These are phyloP conservation scores for Bimuria novae-zelandiae DNA, from an alignment of 2,329 filamentous ascomycete species.

Conservation along the genomic window DNA sequence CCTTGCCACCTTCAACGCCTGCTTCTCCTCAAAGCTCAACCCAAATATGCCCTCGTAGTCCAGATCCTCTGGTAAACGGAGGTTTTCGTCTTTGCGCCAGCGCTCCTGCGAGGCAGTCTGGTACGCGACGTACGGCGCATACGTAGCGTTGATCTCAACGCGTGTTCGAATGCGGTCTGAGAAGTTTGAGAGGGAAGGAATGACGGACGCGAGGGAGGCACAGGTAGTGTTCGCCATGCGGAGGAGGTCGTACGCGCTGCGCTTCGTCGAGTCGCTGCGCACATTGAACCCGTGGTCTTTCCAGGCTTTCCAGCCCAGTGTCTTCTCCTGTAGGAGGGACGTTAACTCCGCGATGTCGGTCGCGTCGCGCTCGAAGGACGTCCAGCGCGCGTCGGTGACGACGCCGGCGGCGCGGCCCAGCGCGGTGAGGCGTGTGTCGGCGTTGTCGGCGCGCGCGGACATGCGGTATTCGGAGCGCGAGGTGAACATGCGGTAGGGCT, in stretches of 20 bases:
- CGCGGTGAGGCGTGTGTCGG: constrained; percentile 81
- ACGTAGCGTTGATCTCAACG: constrained; percentile 80
- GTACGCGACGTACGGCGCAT: constrained; percentile 81
- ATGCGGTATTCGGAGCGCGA: constrained; percentile 94
- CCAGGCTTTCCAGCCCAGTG: constrained; percentile 69
- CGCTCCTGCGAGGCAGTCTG: constrained; percentile 69
- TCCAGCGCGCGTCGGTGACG: constrained; percentile 80
- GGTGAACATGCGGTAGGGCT: constrained; percentile 99
- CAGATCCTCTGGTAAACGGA: constrained; percentile 72
- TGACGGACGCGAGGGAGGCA: constrained; percentile 59
- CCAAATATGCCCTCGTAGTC: constrained; percentile 77
- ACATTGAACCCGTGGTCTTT: constrained; percentile 69
- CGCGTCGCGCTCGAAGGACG: constrained; percentile 66
- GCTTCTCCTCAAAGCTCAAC: constrained; percentile 78
- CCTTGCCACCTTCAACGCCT: constrained; percentile 68
- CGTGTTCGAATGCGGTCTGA: constrained; percentile 65
- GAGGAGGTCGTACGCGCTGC: constrained; percentile 79
- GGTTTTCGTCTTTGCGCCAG: constrained; percentile 75
- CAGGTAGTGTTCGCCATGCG: constrained; percentile 62
- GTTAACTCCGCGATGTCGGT: constrained; percentile 70
- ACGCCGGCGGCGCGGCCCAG: constrained; percentile 78
- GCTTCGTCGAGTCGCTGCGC: constrained; percentile 66
- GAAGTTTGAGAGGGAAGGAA: constrained; percentile 63
- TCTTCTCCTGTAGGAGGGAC: constrained; percentile 61
- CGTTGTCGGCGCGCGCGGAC: constrained; percentile 90